These are phyloP conservation scores for Komagataella pseudopastoris DNA, from an alignment of 805 yeast genomes.

Conservation along the genomic window DNA sequence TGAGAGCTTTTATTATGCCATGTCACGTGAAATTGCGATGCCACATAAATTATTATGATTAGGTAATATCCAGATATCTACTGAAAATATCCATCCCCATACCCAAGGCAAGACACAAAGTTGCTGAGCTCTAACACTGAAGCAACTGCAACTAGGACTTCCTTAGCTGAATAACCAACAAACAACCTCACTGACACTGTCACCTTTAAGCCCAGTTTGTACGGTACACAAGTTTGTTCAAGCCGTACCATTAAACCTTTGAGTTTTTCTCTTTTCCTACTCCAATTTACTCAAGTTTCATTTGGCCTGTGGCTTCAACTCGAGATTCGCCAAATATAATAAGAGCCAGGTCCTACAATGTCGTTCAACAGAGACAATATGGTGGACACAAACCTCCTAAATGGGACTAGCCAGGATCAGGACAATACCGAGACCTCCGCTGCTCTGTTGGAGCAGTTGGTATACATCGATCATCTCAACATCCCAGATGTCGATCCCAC, in stretches of 20 bases:
- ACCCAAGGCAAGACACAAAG: not conserved
- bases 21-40: not conserved
- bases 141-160: not conserved
- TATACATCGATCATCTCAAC: conserved; percentile 59
- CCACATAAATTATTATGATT: not conserved
- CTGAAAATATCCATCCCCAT: not conserved
- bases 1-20: not conserved
- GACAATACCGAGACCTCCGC: conserved; percentile 20
- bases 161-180: not conserved
- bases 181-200: not conserved
- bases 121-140: not conserved
- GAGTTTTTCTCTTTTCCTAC: not conserved
- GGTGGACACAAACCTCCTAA: not conserved
- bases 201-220: not conserved
- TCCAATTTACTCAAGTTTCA: not conserved
- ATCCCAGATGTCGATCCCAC: conserved; percentile 32
- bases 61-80: not conserved
- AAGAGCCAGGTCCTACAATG: not conserved
- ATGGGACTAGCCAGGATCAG: not conserved
- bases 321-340: not conserved
- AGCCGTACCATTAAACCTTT: not conserved
- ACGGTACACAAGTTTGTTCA: not conserved
- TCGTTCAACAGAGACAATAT: not conserved
- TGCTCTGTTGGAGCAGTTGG: conserved; percentile 60
- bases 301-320: not conserved